These are phyloP conservation scores for Coelastrella sp. DNA, from an alignment of 139 green algal species.

Conservation along the genomic window DNA sequence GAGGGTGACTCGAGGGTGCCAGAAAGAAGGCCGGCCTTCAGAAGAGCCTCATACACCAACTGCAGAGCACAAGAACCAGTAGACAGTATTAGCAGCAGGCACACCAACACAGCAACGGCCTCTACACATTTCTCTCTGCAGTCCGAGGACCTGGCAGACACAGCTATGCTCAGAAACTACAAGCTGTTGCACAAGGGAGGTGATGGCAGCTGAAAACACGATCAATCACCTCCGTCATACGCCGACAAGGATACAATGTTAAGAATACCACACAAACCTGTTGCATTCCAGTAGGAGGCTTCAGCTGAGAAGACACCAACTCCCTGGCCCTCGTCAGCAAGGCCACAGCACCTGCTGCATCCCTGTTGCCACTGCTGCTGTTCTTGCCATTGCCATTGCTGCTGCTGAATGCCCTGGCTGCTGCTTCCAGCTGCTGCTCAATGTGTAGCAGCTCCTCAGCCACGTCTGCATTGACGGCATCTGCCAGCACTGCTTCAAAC, in stretches of 20 bases:
- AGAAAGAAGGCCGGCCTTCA: slow-evolving; percentile 24
- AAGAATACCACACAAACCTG: background rate
- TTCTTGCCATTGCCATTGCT: background rate
- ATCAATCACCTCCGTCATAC: too few relatives aligned
- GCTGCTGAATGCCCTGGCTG: background rate
- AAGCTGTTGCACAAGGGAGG: background rate
- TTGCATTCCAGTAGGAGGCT: slow-evolving; percentile 19
- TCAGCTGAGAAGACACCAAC: slow-evolving; percentile 48
- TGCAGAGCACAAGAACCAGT: background rate
- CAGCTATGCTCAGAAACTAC: too few relatives aligned
- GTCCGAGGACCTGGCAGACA: too few relatives aligned
- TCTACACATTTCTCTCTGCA: too few relatives aligned
- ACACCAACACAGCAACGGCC: too few relatives aligned
- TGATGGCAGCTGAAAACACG: background rate
- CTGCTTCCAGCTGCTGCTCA: slow-evolving; percentile 42
- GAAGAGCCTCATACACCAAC: slow-evolving; percentile 27
- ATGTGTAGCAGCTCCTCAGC: slow-evolving; percentile 51
- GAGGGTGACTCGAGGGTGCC: background rate
- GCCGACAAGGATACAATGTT: too few relatives aligned
- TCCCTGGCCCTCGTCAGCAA: slow-evolving; percentile 49
- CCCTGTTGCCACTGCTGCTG: slow-evolving; percentile 5
- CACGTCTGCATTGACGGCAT: slow-evolving; percentile 60
- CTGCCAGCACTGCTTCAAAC: slow-evolving; percentile 81
- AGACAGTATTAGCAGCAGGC: too few relatives aligned
- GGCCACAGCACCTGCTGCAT: background rate